These are phyloP conservation scores for Phalaenopsis hybrid DNA, from an alignment of 116 monocot genomes.

Conservation along the genomic window DNA sequence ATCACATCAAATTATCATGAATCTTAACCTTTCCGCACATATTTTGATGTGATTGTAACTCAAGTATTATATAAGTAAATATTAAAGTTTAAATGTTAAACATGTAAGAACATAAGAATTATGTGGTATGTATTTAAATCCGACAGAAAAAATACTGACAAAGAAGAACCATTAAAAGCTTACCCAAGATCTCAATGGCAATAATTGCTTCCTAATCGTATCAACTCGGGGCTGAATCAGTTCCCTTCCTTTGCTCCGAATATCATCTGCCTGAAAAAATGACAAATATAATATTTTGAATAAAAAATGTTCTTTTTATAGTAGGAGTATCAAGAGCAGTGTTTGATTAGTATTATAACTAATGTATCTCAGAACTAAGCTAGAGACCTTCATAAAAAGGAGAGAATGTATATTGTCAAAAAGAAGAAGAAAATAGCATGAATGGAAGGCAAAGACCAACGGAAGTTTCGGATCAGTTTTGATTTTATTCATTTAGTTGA, in stretches of 20 bases:
- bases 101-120: too few species aligned
- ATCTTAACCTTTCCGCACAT: too few species aligned
- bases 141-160: not conserved
- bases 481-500: too few species aligned
- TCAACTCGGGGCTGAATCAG: slow-evolving; percentile 53
- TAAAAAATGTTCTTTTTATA: not conserved
- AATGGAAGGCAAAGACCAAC: too few species aligned
- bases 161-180: not conserved
- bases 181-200: slow-evolving; percentile 65
- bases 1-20: too few species aligned
- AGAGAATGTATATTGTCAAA: too few species aligned
- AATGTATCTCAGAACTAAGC: not conserved
- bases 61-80: too few species aligned
- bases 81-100: too few species aligned
- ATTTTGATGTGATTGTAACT: too few species aligned
- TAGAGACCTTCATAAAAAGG: too few species aligned
- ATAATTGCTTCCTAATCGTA: slow-evolving; percentile 45
- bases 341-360: not conserved
- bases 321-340: not conserved
- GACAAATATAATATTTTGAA: not conserved
- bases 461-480: too few species aligned
- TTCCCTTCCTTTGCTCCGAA: slow-evolving; percentile 48
- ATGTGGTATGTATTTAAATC: not conserved
- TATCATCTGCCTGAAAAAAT: slow-evolving; percentile 49
- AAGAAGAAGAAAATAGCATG: too few species aligned